phyloP scores from a whole-genome alignment of 2,329 filamentous ascomycete species.

The Colletotrichum sp. region DNA sequence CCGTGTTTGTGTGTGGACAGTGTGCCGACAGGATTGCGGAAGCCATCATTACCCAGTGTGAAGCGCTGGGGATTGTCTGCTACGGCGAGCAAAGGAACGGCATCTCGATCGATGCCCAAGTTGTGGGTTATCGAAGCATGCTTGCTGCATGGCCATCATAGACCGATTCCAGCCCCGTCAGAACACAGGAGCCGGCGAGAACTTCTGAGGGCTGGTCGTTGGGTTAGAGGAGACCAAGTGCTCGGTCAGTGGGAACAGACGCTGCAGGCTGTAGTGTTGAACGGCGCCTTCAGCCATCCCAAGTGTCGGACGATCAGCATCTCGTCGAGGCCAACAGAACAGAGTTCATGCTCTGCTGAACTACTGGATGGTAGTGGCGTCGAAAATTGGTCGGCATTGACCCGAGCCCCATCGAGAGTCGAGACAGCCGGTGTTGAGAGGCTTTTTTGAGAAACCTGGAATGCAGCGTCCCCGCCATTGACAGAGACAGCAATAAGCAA shows the following conservation, averaged over 20 bases:
- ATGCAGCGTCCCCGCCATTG: neutral
- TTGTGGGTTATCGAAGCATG: neutral
- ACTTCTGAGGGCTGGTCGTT: neutral
- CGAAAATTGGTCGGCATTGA: neutral
- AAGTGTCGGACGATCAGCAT: conserved; percentile 11
- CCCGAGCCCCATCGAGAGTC: neutral
- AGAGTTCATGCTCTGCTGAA: conserved; percentile 6
- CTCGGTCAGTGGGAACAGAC: neutral
- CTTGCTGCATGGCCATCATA: neutral
- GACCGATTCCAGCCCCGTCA: neutral
- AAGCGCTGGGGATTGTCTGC: too few relatives aligned
- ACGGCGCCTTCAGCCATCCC: conserved; percentile 4
- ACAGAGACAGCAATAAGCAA: neutral
- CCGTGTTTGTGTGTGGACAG: neutral
- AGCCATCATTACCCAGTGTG: neutral
- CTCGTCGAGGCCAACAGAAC: conserved; percentile 1
- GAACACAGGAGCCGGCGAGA: neutral
- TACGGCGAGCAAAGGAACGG: neutral
- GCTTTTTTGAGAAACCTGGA: neutral
- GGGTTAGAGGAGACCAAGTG: neutral
- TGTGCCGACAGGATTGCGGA: neutral
- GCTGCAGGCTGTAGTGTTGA: neutral
- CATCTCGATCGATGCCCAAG: neutral
- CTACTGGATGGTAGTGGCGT: neutral
- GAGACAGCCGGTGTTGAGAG: neutral